These are phyloP conservation scores for Physocladia obscura DNA, from an alignment of 192 early-diverging fungal genomes.

Conservation along the genomic window DNA sequence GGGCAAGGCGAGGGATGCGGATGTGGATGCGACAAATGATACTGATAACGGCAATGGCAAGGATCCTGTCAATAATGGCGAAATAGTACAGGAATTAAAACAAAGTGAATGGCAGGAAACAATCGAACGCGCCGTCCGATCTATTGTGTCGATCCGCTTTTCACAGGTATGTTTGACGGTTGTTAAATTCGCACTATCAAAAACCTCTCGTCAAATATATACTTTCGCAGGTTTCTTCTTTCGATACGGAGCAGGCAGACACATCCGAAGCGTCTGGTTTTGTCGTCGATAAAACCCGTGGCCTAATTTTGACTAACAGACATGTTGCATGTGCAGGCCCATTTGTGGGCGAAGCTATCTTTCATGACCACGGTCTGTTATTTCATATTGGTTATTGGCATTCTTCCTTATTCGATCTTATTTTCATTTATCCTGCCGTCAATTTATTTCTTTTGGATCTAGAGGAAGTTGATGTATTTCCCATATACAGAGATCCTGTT, in stretches of 20 bases:
- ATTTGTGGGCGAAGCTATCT: constrained; percentile 80
- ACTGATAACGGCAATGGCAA: no score
- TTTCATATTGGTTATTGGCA: not conserved
- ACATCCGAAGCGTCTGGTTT: constrained; percentile 81
- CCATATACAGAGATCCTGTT: constrained; percentile 67
- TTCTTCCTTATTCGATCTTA: no score
- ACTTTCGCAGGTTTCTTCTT: constrained; percentile 51
- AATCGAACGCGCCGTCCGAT: constrained; percentile 63
- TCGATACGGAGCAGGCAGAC: constrained; percentile 75
- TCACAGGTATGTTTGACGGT: constrained; percentile 42
- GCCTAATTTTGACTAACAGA: constrained; percentile 24
- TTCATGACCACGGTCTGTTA: constrained; percentile 64
- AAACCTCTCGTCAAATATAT: not conserved
- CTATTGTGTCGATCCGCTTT: constrained; percentile 77
- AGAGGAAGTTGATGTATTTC: constrained; percentile 69
- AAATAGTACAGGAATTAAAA: no score
- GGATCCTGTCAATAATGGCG: no score
- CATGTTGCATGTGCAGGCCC: constrained; percentile 76
- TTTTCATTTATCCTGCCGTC: not conserved
- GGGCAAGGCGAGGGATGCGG: no score
- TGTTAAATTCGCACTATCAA: not conserved
- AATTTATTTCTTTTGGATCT: not conserved
- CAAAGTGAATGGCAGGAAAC: constrained; percentile 66
- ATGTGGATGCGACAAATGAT: no score
- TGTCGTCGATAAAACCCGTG: constrained; percentile 72